These are phyloP conservation scores for Dictyostelium intermedium DNA, from an alignment of 78 protist species.

Conservation along the genomic window DNA sequence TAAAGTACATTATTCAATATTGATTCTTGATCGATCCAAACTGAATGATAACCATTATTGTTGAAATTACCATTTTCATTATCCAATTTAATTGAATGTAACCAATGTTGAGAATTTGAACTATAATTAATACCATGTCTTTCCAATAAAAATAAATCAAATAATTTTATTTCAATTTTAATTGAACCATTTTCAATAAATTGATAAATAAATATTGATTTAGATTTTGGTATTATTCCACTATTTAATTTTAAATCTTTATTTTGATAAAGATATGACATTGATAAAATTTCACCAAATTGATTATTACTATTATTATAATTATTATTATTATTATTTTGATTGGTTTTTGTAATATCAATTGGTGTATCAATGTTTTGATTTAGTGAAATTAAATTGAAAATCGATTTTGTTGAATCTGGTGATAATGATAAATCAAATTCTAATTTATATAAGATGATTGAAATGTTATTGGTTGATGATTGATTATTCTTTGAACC, in stretches of 20 bases:
- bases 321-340: neutral
- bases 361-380: slow-evolving; percentile 1
- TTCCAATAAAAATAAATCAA: slow-evolving; percentile 43
- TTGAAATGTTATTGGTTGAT: neutral
- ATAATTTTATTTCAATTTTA: neutral
- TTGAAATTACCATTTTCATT: neutral
- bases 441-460: neutral
- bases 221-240: slow-evolving; percentile 11
- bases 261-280: neutral
- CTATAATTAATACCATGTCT: neutral
- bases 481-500: slow-evolving; percentile 5
- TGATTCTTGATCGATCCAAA: slow-evolving; percentile 26
- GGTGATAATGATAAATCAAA: neutral
- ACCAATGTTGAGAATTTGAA: neutral
- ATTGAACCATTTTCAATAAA: neutral
- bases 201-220: slow-evolving; percentile 27
- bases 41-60: neutral
- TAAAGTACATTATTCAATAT: neutral
- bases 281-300: neutral
- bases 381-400: neutral
- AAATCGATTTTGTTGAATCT: neutral
- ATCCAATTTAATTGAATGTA: neutral
- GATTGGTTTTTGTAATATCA: neutral
- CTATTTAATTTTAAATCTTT: neutral
- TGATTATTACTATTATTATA: neutral